These are phyloP conservation scores for Hypoxylon cercidicola DNA, from an alignment of 495 filamentous ascomycete species.

Conservation along the genomic window DNA sequence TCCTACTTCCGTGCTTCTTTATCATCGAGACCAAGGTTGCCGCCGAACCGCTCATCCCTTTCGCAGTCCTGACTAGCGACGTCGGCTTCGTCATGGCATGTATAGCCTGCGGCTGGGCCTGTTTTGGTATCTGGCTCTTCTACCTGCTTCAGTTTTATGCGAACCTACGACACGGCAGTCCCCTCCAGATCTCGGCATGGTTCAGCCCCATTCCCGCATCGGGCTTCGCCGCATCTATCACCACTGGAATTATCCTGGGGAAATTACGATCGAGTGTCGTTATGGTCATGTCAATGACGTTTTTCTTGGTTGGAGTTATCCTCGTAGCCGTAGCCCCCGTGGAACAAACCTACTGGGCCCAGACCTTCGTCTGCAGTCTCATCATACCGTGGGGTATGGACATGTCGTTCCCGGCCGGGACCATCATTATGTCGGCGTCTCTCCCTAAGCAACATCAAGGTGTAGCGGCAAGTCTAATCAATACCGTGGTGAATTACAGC, in stretches of 20 bases:
- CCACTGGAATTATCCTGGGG: conserved; percentile 57
- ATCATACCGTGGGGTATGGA: conserved; percentile 70
- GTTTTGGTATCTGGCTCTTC: conserved; percentile 69
- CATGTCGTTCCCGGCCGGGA: conserved; percentile 52
- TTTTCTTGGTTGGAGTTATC: conserved; percentile 57
- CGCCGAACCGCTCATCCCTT: conserved; percentile 63
- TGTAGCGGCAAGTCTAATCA: conserved; percentile 57
- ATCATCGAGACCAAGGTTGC: conserved; percentile 56
- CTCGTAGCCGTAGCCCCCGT: conserved; percentile 60
- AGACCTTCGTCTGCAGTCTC: conserved; percentile 65
- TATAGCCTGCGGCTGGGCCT: conserved; percentile 67
- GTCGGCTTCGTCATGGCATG: conserved; percentile 64
- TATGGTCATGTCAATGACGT: conserved; percentile 62
- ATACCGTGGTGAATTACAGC: conserved; percentile 56
- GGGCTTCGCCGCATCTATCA: conserved; percentile 58
- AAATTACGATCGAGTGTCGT: conserved; percentile 53
- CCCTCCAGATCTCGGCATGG: conserved; percentile 57
- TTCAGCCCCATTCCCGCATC: conserved; percentile 53
- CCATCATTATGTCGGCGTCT: conserved; percentile 67
- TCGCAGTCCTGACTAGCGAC: conserved; percentile 57
- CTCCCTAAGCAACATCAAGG: conserved; percentile 71
- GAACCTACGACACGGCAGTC: conserved; percentile 55
- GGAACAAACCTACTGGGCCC: conserved; percentile 67
- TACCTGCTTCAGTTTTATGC: conserved; percentile 65
- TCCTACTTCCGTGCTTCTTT: conserved; percentile 61